These are phyloP conservation scores for Teunomyces aglyptinius DNA, from an alignment of 805 yeast species.

Conservation along the genomic window DNA sequence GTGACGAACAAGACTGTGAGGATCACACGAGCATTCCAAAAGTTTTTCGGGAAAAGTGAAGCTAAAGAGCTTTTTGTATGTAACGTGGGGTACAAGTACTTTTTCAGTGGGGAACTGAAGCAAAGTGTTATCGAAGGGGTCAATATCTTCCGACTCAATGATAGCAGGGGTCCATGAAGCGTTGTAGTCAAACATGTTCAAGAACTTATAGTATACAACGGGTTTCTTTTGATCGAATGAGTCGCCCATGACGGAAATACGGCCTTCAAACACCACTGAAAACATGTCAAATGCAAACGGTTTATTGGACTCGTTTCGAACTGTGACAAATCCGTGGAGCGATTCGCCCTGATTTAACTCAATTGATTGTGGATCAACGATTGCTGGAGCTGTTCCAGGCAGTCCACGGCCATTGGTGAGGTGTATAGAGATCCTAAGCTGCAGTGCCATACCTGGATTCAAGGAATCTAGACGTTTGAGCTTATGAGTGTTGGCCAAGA, in stretches of 20 bases:
- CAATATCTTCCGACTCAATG: conserved; percentile 14
- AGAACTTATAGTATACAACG: conserved; percentile 24
- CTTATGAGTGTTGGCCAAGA: conserved; percentile 26
- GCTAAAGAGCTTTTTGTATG: conserved; percentile 27
- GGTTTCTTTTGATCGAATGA: conserved; percentile 17
- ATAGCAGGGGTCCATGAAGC: conserved; percentile 31
- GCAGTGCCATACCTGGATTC: conserved; percentile 15
- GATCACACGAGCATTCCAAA: conserved; percentile 28
- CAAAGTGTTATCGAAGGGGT: conserved; percentile 20
- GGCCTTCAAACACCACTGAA: conserved; percentile 29
- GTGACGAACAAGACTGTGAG: conserved; percentile 23
- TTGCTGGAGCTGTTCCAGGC: conserved; percentile 15
- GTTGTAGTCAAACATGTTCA: conserved; percentile 30
- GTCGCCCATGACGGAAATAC: conserved; percentile 22
- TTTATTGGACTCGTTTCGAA: conserved; percentile 15
- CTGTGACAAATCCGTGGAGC: conserved; percentile 22
- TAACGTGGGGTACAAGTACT: conserved; percentile 18
- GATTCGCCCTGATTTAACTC: conserved; percentile 29
- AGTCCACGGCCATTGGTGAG: conserved; percentile 17
- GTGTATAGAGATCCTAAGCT: conserved; percentile 17
- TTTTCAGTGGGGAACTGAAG: conserved; percentile 17
- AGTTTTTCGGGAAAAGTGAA: conserved; percentile 26
- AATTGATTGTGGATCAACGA: conserved; percentile 15
- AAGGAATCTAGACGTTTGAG: conserved; percentile 19
- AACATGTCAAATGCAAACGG: conserved; percentile 28